Evolutionary conservation across 495 filamentous ascomycete species (phyloP), one percentile per base, ranked within the genome.

Genomic region (Penicillium desertorum): DNA sequence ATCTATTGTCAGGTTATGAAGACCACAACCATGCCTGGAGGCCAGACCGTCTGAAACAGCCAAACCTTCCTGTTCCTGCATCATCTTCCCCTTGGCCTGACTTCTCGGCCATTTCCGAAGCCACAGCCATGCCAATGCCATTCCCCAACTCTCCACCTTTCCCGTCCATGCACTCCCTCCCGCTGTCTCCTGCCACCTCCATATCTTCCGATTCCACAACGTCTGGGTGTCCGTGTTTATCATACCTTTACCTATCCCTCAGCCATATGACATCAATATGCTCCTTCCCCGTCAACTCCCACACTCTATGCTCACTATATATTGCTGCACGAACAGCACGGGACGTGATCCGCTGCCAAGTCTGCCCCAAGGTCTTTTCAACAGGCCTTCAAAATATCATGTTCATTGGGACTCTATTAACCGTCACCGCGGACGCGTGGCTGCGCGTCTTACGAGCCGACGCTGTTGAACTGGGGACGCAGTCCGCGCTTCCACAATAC

Each of bases 351-450:
- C 78, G 79, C 63, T 90, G 87, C 67, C 65, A 74, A 39, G 59
- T 71, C 16, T 90, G 87, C 62, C 79, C 79, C 16, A 73, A 76
- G 36, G 67, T 68, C 27, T 79, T 77, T 27, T 65, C 74, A 23
- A 76, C 76, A 1, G 73, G 71, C 9, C 60, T 83, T 17, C 86
- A 88, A 56, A 88, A 82, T 62, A 76, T 85, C 39, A 88, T 88
- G 85, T 80, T 87, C 53, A 79, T 86, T 11, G 85, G 81, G 7
- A 83, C 85, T 0, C 72, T 89, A 9, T 73, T 90, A 20, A 85
- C 83, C 19, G 81, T 84, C 12, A 74, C 86, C 29, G 82, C 83
- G 19, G 79, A 86, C 64, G 75, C 81, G 3, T 90, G 77, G 77
- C 61, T 75, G 5, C 71, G 73, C 9, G 66, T 78, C 12, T 73